Evolutionary conservation across 192 early-diverging fungal genomes (phyloP).

Genomic region (Kickxella alabastrina): DNA sequence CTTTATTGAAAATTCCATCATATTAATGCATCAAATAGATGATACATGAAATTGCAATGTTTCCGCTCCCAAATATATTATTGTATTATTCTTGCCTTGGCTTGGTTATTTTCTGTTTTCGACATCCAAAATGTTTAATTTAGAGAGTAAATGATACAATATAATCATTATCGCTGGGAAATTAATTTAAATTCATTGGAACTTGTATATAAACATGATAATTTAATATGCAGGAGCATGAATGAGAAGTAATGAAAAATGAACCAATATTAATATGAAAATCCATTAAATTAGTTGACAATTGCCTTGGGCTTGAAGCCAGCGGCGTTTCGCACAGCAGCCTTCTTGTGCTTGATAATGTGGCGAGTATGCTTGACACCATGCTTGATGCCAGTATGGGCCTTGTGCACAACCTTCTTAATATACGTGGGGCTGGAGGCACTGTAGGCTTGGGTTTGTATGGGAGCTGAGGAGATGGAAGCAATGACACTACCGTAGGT

Average conservation of each 20-base stretch:
- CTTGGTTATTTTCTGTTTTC: no score
- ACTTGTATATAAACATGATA: background rate
- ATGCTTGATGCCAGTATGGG: background rate
- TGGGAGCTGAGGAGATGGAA: no score
- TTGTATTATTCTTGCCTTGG: no score
- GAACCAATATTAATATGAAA: background rate
- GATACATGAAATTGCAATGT: no score
- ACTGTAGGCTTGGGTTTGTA: background rate
- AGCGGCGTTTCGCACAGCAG: conserved; percentile 2
- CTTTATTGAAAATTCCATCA: no score
- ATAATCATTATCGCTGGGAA: background rate
- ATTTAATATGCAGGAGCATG: background rate
- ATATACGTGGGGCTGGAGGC: conserved; percentile 5
- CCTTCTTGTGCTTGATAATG: conserved; percentile 1
- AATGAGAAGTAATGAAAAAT: background rate
- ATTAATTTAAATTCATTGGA: background rate
- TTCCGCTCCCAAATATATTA: no score
- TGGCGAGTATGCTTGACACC: background rate
- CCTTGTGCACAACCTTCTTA: conserved; percentile 6
- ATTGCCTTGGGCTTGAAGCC: conserved; percentile 1
- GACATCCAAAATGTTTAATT: background rate
- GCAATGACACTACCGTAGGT: no score
- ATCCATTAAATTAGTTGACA: background rate
- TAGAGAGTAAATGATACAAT: background rate
- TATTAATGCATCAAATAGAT: no score